phyloP scores from a whole-genome alignment of 108 stramenopile species.

The Cyclotella kingstonii region DNA sequence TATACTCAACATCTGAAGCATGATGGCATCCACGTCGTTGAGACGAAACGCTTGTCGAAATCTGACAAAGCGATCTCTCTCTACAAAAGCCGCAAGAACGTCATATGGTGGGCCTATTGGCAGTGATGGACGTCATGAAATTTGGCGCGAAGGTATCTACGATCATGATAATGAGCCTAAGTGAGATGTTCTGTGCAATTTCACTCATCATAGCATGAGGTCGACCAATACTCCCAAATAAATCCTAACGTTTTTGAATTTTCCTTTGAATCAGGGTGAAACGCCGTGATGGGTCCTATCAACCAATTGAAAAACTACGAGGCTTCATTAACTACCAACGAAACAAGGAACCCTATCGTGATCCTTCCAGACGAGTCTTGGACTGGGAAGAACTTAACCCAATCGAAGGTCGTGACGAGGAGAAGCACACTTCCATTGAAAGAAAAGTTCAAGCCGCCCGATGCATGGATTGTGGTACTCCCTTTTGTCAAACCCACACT shows the following conservation, averaged over 20 bases:
- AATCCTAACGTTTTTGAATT: neutral
- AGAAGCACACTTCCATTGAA: slow-evolving; percentile 83
- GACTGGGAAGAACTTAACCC: slow-evolving; percentile 98
- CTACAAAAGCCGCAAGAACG: slow-evolving; percentile 30
- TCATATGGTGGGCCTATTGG: slow-evolving; percentile 67
- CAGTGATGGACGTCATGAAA: slow-evolving; percentile 84
- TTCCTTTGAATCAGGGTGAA: slow-evolving; percentile 69
- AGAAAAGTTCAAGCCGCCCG: slow-evolving; percentile 92
- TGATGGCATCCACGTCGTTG: slow-evolving; percentile 26
- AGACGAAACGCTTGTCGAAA: slow-evolving; percentile 9
- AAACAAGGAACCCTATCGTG: slow-evolving; percentile 95
- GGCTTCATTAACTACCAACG: slow-evolving; percentile 96
- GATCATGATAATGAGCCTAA: slow-evolving; percentile 93
- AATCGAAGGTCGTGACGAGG: slow-evolving; percentile 58
- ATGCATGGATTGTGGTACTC: slow-evolving; percentile 99
- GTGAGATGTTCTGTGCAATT: slow-evolving; percentile 39
- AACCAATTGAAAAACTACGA: slow-evolving; percentile 86
- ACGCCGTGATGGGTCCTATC: slow-evolving; percentile 85
- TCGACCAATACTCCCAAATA: neutral
- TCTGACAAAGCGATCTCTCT: slow-evolving; percentile 18
- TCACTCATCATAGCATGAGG: neutral
- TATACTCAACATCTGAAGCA: slow-evolving; percentile 2
- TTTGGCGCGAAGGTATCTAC: slow-evolving; percentile 86
- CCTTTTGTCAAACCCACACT: slow-evolving; percentile 96
- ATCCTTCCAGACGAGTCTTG: slow-evolving; percentile 82